A percentile compares a stretch with the other conserved stretches of the same genome.
These are phyloP conservation scores for Microstroma glucosiphilum DNA, from an alignment of 1,284 basidiomycete species.

Conservation along the genomic window DNA sequence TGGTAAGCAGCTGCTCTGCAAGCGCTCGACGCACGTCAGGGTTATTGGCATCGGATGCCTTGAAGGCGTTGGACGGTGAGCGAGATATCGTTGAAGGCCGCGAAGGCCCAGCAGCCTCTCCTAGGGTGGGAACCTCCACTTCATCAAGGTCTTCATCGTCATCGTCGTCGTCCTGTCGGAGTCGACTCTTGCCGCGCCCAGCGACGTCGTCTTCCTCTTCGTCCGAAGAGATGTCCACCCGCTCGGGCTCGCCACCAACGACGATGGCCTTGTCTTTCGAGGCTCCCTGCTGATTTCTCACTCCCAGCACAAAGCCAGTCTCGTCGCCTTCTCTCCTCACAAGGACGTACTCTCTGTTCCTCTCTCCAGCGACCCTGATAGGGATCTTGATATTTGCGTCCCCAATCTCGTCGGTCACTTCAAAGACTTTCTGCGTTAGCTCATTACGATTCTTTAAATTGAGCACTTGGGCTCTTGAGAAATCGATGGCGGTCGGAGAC, in stretches of 20 bases:
- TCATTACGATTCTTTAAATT: conserved; percentile 82
- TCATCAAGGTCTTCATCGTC: conserved; percentile 41
- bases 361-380: conserved; percentile 85
- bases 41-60: conserved; percentile 16
- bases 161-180: conserved; percentile 11
- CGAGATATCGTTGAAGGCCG: background rate
- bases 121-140: conserved; percentile 28
- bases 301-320: conserved; percentile 89
- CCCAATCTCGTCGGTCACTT: conserved; percentile 85
- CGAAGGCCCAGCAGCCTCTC: background rate
- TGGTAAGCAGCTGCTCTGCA: conserved; percentile 25
- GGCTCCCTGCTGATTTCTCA: conserved; percentile 64
- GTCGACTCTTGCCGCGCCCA: conserved; percentile 11
- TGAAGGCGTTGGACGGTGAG: background rate
- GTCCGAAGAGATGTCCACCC: conserved; percentile 13
- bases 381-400: conserved; percentile 76
- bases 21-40: conserved; percentile 24
- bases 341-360: conserved; percentile 87
- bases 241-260: conserved; percentile 53
- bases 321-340: conserved; percentile 75
- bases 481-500: conserved; percentile 80
- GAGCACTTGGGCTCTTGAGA: conserved; percentile 74
- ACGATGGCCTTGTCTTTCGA: conserved; percentile 77
- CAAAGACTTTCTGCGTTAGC: conserved; percentile 88
- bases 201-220: conserved; percentile 21